Conservation (phyloP, 2,329 filamentous ascomycete genomes). For the Anthostomella pinea region DNA sequence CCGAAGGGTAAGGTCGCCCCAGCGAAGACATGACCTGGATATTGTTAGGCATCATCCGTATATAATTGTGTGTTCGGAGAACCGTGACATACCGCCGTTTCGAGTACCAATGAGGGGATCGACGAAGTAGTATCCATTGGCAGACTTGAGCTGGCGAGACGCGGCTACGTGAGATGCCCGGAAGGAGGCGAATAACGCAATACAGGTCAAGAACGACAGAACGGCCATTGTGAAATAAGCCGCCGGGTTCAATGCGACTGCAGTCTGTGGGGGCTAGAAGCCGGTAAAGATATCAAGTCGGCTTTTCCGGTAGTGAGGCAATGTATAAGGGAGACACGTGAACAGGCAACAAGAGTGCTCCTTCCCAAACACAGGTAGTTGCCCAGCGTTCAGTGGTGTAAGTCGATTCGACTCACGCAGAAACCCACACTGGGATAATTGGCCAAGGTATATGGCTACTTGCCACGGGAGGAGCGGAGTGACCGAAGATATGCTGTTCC, state of each 20-base stretch:
- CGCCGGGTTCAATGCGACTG: not conserved
- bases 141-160: conserved; percentile 6
- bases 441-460: not conserved
- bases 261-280: too few species aligned
- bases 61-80: too few species aligned
- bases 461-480: not conserved
- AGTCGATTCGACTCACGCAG: too few species aligned
- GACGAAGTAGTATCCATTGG: conserved; percentile 28
- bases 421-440: too few species aligned
- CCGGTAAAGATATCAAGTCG: too few species aligned
- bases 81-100: conserved; percentile 29
- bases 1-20: conserved; percentile 33
- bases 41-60: too few species aligned
- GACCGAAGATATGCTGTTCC: too few species aligned
- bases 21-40: conserved; percentile 35
- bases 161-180: conserved; percentile 9
- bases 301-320: too few species aligned
- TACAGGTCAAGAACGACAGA: conserved; percentile 9
- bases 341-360: too few species aligned
- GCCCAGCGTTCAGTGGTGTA: too few species aligned
- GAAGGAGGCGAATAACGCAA: conserved; percentile 6
- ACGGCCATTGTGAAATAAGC: conserved; percentile 8
- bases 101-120: conserved; percentile 33
- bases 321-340: too few species aligned
- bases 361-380: too few species aligned